Evolutionary conservation across 2,329 filamentous ascomycete species (phyloP), one percentile per base, ranked within the genome.

Genomic region (Colletotrichum lentis): DNA sequence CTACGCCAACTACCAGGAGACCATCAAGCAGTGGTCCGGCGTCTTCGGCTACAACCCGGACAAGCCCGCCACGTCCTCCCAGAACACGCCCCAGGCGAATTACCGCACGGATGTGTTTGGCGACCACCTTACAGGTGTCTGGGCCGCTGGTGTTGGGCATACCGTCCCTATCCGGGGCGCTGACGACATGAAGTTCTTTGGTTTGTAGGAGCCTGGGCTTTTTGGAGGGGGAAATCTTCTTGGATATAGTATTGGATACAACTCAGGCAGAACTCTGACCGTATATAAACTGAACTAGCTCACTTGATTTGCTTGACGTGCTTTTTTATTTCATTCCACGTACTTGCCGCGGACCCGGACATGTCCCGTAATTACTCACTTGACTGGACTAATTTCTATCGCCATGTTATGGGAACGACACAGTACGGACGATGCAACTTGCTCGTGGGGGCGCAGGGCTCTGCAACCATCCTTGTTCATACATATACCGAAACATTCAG

Each of bases 1-100:
- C 24, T 83, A 82, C 0, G 80, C 82, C 70, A 88, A 88, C 74
- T 86, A 86, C 73, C 75, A 85, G 39, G 86, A 89, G 77, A 82
- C 83, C 49, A 83, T 85, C 70, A 86, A 87, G 77, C 81, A 86
- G 74, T 86, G 84, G 84, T 82, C 84, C 0, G 82, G 81, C 10
- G 82, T 86, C 0, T 81, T 85, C 63, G 82, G 82, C 4, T 77
- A 80, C 20, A 67, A 69, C 64, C 73, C 72, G 1, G 73, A 77
- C 60, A 75, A 74, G 14, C 74, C 79, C 1, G 72, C 72, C 2
- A 73, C 71, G 39, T 76, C 75, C 1, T 67, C 73, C 12, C 69
- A 73, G n/a, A 79, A 81, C 69, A 73, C 64, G 12, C 80, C 80
- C 12, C 74, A 77, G 62, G 73, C 71, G 37, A 77, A 77, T 22